Conservation (phyloP, 2,329 filamentous ascomycete species). For the Diplodia corticola region DNA sequence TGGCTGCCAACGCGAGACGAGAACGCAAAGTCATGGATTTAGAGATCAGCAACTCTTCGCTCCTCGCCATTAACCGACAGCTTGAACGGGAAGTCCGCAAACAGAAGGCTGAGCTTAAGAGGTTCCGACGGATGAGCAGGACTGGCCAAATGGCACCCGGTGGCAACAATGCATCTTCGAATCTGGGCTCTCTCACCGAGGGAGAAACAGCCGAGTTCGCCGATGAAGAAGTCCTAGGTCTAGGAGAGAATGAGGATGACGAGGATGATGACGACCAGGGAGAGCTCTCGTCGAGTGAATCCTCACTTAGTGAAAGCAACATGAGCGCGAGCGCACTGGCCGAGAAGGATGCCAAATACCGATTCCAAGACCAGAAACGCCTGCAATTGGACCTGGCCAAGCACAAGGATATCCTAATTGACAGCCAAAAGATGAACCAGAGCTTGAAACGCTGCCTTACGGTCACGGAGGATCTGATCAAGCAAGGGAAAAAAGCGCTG, state of each 20-base stretch:
- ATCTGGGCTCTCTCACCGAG: conserved; percentile 42
- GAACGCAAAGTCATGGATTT: conserved; percentile 95
- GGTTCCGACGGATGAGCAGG: conserved; percentile 82
- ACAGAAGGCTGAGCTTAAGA: conserved; percentile 82
- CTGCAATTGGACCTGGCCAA: conserved; percentile 83
- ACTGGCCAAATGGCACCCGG: conserved; percentile 57
- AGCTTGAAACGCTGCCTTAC: conserved; percentile 85
- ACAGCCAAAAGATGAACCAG: conserved; percentile 94
- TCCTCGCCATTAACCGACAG: conserved; percentile 92
- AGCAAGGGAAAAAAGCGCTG: conserved; percentile 82
- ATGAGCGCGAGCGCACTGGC: conserved; percentile 45
- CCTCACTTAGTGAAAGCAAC: conserved; percentile 54
- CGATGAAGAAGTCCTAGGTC: conserved; percentile 38
- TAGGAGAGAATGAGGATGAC: conserved; percentile 39
- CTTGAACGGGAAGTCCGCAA: conserved; percentile 89
- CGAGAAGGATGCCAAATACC: conserved; percentile 52
- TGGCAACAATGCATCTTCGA: conserved; percentile 42
- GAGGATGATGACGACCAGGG: conserved; percentile 44
- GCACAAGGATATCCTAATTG: conserved; percentile 83
- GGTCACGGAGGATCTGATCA: conserved; percentile 88
- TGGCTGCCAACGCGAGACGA: conserved; percentile 82
- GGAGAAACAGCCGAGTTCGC: conserved; percentile 26
- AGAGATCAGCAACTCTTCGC: conserved; percentile 92
- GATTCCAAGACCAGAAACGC: conserved; percentile 76
- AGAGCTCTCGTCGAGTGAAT: conserved; percentile 49